These are phyloP conservation scores for Choanephora cucurbitarum DNA, from an alignment of 371 early-diverging fungal species.

Conservation along the genomic window DNA sequence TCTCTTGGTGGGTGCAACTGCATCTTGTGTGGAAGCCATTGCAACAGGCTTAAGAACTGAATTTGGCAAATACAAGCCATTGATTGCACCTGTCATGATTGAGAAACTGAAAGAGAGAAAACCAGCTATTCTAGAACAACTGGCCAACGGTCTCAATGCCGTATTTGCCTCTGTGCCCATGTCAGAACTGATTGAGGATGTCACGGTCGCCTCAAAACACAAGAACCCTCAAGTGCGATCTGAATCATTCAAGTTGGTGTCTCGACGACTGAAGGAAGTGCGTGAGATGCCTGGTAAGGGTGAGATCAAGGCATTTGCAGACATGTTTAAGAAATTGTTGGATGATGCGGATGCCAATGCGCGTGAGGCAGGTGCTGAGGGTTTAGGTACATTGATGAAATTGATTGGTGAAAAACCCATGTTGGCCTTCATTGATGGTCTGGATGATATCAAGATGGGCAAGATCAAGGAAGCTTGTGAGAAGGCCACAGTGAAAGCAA, in stretches of 20 bases:
- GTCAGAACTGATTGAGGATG: slow-evolving; percentile 71
- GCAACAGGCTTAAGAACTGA: slow-evolving; percentile 78
- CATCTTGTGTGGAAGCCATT: slow-evolving; percentile 84
- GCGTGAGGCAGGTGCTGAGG: slow-evolving; percentile 86
- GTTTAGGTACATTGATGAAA: slow-evolving; percentile 89
- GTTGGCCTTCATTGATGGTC: slow-evolving; percentile 70
- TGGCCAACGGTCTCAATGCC: slow-evolving; percentile 81
- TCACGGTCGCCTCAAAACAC: slow-evolving; percentile 67
- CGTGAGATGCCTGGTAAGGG: slow-evolving; percentile 70
- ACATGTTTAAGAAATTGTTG: slow-evolving; percentile 71
- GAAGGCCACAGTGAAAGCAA: slow-evolving; percentile 79
- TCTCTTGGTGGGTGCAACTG: slow-evolving; percentile 74
- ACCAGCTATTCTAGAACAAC: slow-evolving; percentile 79
- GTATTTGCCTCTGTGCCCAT: slow-evolving; percentile 71
- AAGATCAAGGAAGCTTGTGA: slow-evolving; percentile 88
- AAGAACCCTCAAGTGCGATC: slow-evolving; percentile 92
- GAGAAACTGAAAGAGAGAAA: slow-evolving; percentile 96
- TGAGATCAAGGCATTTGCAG: slow-evolving; percentile 78
- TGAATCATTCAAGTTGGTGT: slow-evolving; percentile 73
- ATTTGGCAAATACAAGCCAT: slow-evolving; percentile 77
- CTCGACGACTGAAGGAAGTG: slow-evolving; percentile 69
- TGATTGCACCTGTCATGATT: slow-evolving; percentile 73
- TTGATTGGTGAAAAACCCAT: slow-evolving; percentile 80
- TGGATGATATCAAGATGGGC: slow-evolving; percentile 85
- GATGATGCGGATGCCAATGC: slow-evolving; percentile 90